phyloP scores from a whole-genome alignment of 768 basidiomycete genomes.

The Mycena albidolilacea region DNA sequence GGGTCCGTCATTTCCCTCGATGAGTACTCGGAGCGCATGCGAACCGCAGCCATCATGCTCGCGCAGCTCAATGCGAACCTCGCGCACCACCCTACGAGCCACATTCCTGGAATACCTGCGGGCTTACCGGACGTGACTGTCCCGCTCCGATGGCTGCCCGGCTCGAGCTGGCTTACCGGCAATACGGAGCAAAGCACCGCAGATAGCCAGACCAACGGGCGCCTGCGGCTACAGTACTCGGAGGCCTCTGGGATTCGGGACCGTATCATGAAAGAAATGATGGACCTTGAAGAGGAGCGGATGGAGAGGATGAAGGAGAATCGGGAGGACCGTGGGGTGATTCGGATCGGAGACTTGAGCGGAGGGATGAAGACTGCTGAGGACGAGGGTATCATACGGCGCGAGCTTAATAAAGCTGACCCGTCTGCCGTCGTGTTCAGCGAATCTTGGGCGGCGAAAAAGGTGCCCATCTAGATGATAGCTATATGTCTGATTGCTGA shows the following conservation, averaged over 20 bases:
- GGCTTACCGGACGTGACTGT: slow-evolving; percentile 39
- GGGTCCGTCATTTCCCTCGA: slow-evolving; percentile 80
- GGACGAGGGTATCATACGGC: slow-evolving; percentile 94
- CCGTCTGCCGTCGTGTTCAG: slow-evolving; percentile 96
- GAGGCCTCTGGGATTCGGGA: slow-evolving; percentile 94
- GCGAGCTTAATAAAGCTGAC: slow-evolving; percentile 94
- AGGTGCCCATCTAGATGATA: slow-evolving; percentile 62
- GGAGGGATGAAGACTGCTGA: slow-evolving; percentile 78
- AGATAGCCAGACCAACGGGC: slow-evolving; percentile 46
- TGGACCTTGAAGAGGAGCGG: slow-evolving; percentile 95
- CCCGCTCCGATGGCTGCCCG: slow-evolving; percentile 66
- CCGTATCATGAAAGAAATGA: slow-evolving; percentile 99
- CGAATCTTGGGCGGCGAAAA: slow-evolving; percentile 96
- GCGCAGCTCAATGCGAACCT: slow-evolving; percentile 93
- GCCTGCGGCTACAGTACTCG: slow-evolving; percentile 82
- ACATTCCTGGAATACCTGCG: slow-evolving; percentile 35
- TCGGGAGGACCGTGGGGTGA: slow-evolving; percentile 76
- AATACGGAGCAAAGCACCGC: slow-evolving; percentile 40
- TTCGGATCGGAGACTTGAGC: slow-evolving; percentile 68
- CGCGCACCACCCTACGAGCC: slow-evolving; percentile 46
- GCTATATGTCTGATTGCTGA: slow-evolving; percentile 9
- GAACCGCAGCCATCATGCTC: slow-evolving; percentile 98
- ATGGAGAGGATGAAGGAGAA: slow-evolving; percentile 92
- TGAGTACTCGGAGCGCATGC: slow-evolving; percentile 99
- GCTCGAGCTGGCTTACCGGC: slow-evolving; percentile 66